Evolutionary conservation across 208 protist species (phyloP).

Genomic region (Wallacemonas sp.): DNA sequence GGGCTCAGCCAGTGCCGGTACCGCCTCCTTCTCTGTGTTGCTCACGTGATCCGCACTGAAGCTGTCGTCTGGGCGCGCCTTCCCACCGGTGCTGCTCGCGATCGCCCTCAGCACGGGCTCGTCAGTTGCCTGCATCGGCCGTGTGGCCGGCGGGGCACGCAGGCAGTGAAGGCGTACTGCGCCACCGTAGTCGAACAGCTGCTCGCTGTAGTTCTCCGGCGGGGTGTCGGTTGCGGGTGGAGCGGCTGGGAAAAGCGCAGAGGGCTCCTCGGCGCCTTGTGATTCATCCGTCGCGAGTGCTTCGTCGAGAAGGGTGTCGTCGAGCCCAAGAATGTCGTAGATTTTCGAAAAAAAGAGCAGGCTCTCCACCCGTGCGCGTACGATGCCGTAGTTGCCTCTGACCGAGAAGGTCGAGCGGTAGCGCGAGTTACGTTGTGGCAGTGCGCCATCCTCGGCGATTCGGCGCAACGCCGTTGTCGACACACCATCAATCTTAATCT

Average conservation of each 20-base stretch:
- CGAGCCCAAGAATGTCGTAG: constrained; percentile 1
- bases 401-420: constrained; percentile 5
- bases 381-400: constrained; percentile 4
- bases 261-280: neutral
- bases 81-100: neutral
- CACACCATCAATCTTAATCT: constrained; percentile 1
- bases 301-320: neutral
- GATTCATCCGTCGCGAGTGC: neutral
- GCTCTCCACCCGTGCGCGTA: neutral
- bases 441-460: neutral
- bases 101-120: neutral
- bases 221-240: neutral
- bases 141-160: neutral
- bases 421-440: constrained; percentile 6
- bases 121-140: neutral
- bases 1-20: too few species aligned
- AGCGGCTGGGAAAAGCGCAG: neutral
- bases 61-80: too few species aligned
- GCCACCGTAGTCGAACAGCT: constrained; percentile 50
- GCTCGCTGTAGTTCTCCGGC: neutral
- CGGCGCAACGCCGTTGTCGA: neutral
- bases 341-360: constrained; percentile 8
- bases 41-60: too few species aligned
- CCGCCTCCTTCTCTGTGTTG: too few species aligned
- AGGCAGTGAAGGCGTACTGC: constrained; percentile 31